Evolutionary conservation across 2,329 filamentous ascomycete genomes (phyloP).

Genomic region (Calonectria multiphialidica): DNA sequence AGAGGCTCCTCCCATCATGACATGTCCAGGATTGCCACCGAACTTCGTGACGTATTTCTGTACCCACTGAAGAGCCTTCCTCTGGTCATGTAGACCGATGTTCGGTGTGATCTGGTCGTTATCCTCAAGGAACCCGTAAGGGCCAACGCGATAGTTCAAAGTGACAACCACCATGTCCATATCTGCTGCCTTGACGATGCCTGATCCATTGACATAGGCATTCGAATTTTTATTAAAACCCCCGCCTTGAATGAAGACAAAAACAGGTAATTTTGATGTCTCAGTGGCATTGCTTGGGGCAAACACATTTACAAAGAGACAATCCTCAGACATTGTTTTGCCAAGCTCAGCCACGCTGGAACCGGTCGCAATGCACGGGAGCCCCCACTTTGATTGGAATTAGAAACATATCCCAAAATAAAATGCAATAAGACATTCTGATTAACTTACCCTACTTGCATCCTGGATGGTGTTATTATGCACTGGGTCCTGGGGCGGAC

Average conservation of each 20-base stretch:
- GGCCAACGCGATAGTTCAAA: slow-evolving; percentile 82
- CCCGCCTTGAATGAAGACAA: slow-evolving; percentile 69
- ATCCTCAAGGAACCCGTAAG: slow-evolving; percentile 78
- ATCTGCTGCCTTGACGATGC: slow-evolving; percentile 68
- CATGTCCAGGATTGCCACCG: slow-evolving; percentile 76
- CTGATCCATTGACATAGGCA: slow-evolving; percentile 69
- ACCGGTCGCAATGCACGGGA: slow-evolving; percentile 48
- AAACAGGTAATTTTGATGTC: slow-evolving; percentile 71
- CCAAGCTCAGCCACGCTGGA: slow-evolving; percentile 31
- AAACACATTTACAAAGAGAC: slow-evolving; percentile 76
- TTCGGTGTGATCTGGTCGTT: slow-evolving; percentile 71
- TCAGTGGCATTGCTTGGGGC: slow-evolving; percentile 66
- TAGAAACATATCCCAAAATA: background rate
- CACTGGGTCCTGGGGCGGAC: slow-evolving; percentile 73
- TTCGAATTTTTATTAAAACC: slow-evolving; percentile 66
- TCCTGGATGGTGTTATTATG: slow-evolving; percentile 57
- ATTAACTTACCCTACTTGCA: slow-evolving; percentile 63
- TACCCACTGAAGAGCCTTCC: slow-evolving; percentile 78
- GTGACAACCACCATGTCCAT: slow-evolving; percentile 76
- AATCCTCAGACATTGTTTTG: slow-evolving; percentile 68
- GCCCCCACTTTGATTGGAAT: slow-evolving; percentile 35
- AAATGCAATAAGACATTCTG: background rate
- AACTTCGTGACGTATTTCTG: slow-evolving; percentile 75
- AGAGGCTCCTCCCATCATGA: slow-evolving; percentile 76
- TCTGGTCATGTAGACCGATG: slow-evolving; percentile 78